phyloP scores from a whole-genome alignment of 768 basidiomycete species.

The Lentinula detonsa region DNA sequence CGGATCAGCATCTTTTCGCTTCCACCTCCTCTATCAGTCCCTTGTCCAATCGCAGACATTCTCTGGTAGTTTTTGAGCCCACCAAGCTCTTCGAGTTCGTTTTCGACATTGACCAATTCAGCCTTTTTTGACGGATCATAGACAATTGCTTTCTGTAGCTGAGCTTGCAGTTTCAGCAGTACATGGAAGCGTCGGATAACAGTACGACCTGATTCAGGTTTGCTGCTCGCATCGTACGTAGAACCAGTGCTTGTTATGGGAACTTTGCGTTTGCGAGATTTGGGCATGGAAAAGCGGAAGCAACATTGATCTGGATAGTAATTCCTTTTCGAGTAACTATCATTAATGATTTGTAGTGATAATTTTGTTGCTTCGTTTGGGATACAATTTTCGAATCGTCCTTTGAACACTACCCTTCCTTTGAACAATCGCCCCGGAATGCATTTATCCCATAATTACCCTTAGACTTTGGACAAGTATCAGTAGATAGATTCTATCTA shows the following conservation, averaged over 20 bases:
- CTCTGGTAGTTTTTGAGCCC: conserved; percentile 77
- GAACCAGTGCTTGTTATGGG: neutral
- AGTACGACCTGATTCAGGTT: conserved; percentile 48
- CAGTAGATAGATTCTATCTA: too few species aligned
- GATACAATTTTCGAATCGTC: too few species aligned
- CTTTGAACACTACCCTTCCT: too few species aligned
- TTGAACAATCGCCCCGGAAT: too few species aligned
- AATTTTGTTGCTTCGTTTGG: too few species aligned
- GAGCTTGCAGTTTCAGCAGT: conserved; percentile 63
- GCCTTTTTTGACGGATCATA: conserved; percentile 16
- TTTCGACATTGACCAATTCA: conserved; percentile 47
- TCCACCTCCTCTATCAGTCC: conserved; percentile 78
- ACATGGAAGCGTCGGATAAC: conserved; percentile 80
- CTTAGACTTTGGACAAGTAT: too few species aligned
- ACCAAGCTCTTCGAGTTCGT: conserved; percentile 63
- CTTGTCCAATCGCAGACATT: conserved; percentile 80
- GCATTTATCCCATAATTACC: too few species aligned
- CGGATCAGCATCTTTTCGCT: conserved; percentile 73
- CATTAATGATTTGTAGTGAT: neutral
- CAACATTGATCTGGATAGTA: neutral
- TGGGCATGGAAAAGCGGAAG: neutral
- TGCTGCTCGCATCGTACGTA: neutral
- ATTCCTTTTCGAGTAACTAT: neutral
- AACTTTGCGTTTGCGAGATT: conserved; percentile 3
- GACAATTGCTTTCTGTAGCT: conserved; percentile 31